Base-by-base conservation (phyloP, 257 asterid genomes). In the Nicotiana tabacum region DNA sequence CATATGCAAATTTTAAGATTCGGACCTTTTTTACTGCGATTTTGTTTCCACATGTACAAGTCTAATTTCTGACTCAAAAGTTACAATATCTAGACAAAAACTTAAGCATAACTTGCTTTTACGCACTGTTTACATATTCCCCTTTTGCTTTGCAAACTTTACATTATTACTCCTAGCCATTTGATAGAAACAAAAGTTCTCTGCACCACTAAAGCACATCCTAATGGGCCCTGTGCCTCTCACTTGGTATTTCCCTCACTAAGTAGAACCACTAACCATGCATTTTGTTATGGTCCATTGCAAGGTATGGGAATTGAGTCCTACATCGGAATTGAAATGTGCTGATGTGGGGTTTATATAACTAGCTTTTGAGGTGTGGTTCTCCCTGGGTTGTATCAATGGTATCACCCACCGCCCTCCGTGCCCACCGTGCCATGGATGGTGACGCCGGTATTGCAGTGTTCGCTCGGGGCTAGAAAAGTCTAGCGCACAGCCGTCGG, bases 141-240 rank as follows among this genome's bases (percentile, higher is more conserved):
- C 67, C 82, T 86, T 86, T 82, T 68, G 68, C 84, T 86, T 81
- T 86, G 51, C 78, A 37, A 46, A 53, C 84, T 84, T 86, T 77
- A 66, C 32, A 84, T 82, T 15, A 86, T 84, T 77, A 81, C 82
- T 82, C 84, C 84, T 85, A 80, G 82, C 85, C 82, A 81, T 48
- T 66, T 86, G 51, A 82, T 80, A 43, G 72, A 81, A 68, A 81
- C 72, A 80, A 57, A 66, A 79, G 66, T 53, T 81, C 83, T 68
- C 85, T 64, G 77, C 81, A 77, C 83, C 66, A 81, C 67, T 58
- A 81, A 67, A 86, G 82, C 83, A 83, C 86, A 81, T 60, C 80
- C 39, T 48, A 84, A 77, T 60, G 85, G 83, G 33, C 76, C 83
- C 83, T 72, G 66, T 24, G 35, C 35, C 78, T 74, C 21, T 46